A percentile compares a stretch with the other conserved stretches of the same genome.
Conservation (phyloP, 345 rosid genomes). For the Anastatica hierochuntica region DNA sequence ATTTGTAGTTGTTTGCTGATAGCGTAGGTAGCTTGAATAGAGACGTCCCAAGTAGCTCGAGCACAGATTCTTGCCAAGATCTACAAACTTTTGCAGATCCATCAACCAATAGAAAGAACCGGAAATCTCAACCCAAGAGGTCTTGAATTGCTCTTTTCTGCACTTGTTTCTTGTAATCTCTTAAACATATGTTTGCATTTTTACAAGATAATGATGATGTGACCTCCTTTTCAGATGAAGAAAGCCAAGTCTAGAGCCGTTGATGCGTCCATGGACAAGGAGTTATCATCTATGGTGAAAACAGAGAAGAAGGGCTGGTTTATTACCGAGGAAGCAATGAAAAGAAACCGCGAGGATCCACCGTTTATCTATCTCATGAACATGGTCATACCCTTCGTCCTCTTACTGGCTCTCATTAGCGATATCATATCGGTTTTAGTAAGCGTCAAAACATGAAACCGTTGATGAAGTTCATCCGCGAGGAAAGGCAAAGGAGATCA, state of each 20-base stretch:
- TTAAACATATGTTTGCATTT: too few species aligned
- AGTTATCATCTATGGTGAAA: background rate
- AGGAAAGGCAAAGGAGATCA: background rate
- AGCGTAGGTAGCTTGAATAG: conserved; percentile 3
- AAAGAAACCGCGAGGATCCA: background rate
- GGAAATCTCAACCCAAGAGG: conserved; percentile 6
- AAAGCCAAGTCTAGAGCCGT: background rate
- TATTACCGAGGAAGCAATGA: background rate
- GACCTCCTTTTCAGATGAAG: conserved; percentile 3
- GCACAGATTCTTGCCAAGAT: conserved; percentile 9
- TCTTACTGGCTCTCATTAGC: conserved; percentile 7
- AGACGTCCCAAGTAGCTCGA: background rate
- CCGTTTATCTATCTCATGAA: conserved; percentile 1
- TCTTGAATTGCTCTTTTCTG: background rate
- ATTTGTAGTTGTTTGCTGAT: too few species aligned
- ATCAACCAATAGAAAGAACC: background rate
- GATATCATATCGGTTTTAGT: background rate
- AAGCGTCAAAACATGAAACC: background rate
- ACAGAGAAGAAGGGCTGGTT: conserved; percentile 12
- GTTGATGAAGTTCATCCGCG: background rate
- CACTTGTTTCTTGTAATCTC: background rate
- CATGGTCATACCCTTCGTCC: conserved; percentile 3
- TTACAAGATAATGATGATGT: too few species aligned
- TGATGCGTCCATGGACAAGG: background rate
- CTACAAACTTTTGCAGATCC: background rate